phyloP scores from a whole-genome alignment of 1,139 yeast species.

The Nakaseomyces sp. region DNA sequence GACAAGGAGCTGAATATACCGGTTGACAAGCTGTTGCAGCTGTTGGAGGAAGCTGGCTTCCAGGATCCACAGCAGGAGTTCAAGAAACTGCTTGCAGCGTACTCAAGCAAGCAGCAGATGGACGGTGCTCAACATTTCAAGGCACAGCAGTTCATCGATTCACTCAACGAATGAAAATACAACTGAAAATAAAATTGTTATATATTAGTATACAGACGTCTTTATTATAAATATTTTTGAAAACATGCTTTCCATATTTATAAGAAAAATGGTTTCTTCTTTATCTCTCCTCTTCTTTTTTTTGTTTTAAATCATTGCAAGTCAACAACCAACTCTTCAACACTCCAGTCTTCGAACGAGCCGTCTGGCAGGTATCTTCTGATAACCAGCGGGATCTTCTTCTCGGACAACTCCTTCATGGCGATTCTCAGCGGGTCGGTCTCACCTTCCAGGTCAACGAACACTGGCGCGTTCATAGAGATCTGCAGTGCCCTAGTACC shows the following conservation, averaged over 20 bases:
- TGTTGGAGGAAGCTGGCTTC: constrained; percentile 48
- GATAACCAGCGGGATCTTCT: constrained; percentile 89
- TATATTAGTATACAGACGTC: neutral
- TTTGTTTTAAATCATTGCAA: constrained; percentile 34
- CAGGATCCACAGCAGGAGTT: constrained; percentile 39
- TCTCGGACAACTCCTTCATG: constrained; percentile 90
- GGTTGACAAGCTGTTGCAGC: constrained; percentile 42
- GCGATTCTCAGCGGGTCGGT: constrained; percentile 99
- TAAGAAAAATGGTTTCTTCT: no score
- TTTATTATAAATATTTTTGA: no score
- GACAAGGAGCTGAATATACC: constrained; percentile 37
- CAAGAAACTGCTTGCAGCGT: constrained; percentile 25
- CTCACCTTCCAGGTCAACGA: constrained; percentile 97
- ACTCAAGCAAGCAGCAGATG: constrained; percentile 3
- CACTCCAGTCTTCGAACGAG: constrained; percentile 96
- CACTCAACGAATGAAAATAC: neutral
- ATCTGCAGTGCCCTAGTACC: constrained; percentile 96
- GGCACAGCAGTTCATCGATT: constrained; percentile 1
- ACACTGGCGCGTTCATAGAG: constrained; percentile 95
- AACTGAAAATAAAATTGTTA: neutral
- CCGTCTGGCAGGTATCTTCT: constrained; percentile 97
- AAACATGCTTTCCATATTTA: no score
- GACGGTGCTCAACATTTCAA: constrained; percentile 3
- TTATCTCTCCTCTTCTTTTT: neutral
- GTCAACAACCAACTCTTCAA: constrained; percentile 92